A percentile compares a stretch with the other conserved stretches of the same genome.
Evolutionary conservation across 2,329 filamentous ascomycete species (phyloP).

Genomic region (Microsporum ferrugineum): DNA sequence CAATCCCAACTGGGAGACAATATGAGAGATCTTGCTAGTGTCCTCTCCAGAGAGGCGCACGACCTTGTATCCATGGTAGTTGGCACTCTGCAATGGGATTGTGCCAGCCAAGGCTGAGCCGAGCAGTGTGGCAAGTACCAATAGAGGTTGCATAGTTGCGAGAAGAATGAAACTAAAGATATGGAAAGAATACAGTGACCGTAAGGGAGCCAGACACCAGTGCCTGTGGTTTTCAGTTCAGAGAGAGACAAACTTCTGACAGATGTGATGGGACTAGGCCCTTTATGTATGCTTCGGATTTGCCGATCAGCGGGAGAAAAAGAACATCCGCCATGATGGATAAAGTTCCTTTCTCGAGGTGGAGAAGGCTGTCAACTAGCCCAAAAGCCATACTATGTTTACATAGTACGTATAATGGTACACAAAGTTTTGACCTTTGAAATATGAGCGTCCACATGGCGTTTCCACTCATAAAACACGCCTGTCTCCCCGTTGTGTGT

Average conservation of each 20-base stretch:
- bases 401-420: neutral
- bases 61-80: slow-evolving; percentile 18
- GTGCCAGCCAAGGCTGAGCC: slow-evolving; percentile 9
- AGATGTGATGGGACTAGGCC: neutral
- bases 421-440: neutral
- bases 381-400: neutral
- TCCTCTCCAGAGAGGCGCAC: slow-evolving; percentile 14
- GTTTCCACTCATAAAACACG: neutral
- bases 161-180: neutral
- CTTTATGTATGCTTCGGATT: neutral
- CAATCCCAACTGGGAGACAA: slow-evolving; percentile 13
- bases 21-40: slow-evolving; percentile 10
- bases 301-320: slow-evolving; percentile 1
- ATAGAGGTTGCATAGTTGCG: slow-evolving; percentile 10
- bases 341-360: neutral
- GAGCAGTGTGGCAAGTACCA: slow-evolving; percentile 10
- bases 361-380: neutral
- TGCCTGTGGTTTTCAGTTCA: neutral
- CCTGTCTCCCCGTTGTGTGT: neutral
- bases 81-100: slow-evolving; percentile 3
- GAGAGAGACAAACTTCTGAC: neutral
- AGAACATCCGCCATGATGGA: neutral
- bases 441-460: neutral
- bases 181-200: neutral
- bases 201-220: neutral